Conservation (phyloP, 768 basidiomycete species). For the Lepiota venenata region DNA sequence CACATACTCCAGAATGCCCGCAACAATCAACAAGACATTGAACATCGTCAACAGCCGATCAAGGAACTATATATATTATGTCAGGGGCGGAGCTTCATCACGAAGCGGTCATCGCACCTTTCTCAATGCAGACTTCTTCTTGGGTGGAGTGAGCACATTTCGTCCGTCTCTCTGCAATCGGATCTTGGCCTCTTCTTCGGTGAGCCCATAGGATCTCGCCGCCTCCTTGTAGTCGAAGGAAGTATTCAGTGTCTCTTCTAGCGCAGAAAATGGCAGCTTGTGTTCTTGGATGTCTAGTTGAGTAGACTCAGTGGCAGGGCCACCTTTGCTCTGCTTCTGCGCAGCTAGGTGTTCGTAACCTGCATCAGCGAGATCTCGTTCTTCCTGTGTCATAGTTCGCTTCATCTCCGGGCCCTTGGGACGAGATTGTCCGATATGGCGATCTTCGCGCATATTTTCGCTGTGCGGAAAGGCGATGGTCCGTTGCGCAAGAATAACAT, state of each 20-base stretch:
- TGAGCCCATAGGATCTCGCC: constrained; percentile 45
- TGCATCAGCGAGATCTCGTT: constrained; percentile 63
- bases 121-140: constrained; percentile 60
- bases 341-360: constrained; percentile 60
- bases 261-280: constrained; percentile 35
- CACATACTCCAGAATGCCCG: constrained; percentile 64
- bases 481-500: constrained; percentile 33
- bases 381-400: constrained; percentile 62
- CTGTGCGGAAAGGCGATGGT: constrained; percentile 51
- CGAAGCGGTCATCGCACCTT: constrained; percentile 38
- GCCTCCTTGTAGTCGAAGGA: constrained; percentile 53
- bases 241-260: constrained; percentile 42
- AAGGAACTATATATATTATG: constrained; percentile 42
- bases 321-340: constrained; percentile 25
- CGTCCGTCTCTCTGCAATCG: constrained; percentile 56
- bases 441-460: constrained; percentile 34
- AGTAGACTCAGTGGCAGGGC: constrained; percentile 14
- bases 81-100: background rate
- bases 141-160: constrained; percentile 64
- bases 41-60: constrained; percentile 63
- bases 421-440: constrained; percentile 28
- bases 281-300: constrained; percentile 62
- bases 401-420: constrained; percentile 59
- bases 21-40: constrained; percentile 64
- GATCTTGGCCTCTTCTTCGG: constrained; percentile 45